Percentiles rank a stretch among this genome's conserved stretches.
phyloP scores from a whole-genome alignment of 768 basidiomycete species.

The Naematelia encephala region DNA sequence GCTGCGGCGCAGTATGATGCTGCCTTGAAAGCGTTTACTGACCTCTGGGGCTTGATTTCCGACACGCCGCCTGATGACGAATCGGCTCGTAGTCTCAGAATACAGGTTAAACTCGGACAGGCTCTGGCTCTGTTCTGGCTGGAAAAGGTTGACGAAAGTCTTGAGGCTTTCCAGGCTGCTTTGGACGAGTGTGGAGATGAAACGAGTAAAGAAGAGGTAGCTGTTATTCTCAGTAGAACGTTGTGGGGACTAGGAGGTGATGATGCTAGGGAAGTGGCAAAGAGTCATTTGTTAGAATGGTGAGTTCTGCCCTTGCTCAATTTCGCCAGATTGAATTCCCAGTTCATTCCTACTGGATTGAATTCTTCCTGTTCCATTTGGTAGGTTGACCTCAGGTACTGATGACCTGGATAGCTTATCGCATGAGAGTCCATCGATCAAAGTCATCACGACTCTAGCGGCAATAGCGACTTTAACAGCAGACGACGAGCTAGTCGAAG shows the following conservation, averaged over 20 bases:
- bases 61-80: slow-evolving; percentile 52
- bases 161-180: slow-evolving; percentile 67
- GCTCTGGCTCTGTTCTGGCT: slow-evolving; percentile 70
- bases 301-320: slow-evolving; percentile 49
- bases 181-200: slow-evolving; percentile 53
- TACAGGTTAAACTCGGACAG: slow-evolving; percentile 57
- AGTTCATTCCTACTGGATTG: background rate
- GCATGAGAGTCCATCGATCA: slow-evolving; percentile 70
- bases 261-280: slow-evolving; percentile 73
- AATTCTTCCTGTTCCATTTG: background rate
- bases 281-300: slow-evolving; percentile 77
- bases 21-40: slow-evolving; percentile 68
- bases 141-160: slow-evolving; percentile 62
- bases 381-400: background rate
- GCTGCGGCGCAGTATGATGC: slow-evolving; percentile 59
- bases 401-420: slow-evolving; percentile 60
- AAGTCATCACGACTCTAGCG: slow-evolving; percentile 76
- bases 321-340: background rate
- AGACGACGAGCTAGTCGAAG: slow-evolving; percentile 77
- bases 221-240: slow-evolving; percentile 74
- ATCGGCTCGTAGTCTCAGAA: slow-evolving; percentile 45
- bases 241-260: slow-evolving; percentile 77
- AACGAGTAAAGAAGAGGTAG: slow-evolving; percentile 61
- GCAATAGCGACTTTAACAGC: slow-evolving; percentile 74
- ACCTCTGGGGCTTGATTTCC: slow-evolving; percentile 67